Evolutionary conservation across 345 rosid species (phyloP), one percentile per base, ranked within the genome.

Genomic region (sweet orange (Citrus sinensis)): DNA sequence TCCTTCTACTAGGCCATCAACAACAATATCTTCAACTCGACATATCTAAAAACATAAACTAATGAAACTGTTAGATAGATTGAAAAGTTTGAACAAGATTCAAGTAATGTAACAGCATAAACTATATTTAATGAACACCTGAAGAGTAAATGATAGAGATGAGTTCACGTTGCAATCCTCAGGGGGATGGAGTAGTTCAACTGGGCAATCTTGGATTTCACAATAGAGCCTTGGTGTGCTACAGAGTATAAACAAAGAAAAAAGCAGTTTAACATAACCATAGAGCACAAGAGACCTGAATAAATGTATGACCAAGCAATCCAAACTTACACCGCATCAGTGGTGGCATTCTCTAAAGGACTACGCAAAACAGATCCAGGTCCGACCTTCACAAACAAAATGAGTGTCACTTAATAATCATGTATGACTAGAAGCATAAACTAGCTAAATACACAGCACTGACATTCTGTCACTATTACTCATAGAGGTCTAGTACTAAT

Each of bases 101-200:
- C 30, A 75, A 84, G 76, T 29, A 66, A 32, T 37, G 51, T 37
- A 75, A 78, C 39, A 73, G 56, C 25, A 75, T 30, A 73, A 78
- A 37, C 62, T 32, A 35, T 70, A 74, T 71, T 66, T 46, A 76
- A 37, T 76, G 74, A 82, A 73, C 82, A 95, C 98, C 98, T 97
- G 99, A 79, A 97, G 96, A 30, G 99, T 97, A 84, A 97, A 97
- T 59, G 99, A 86, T 74, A 97, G 85, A 71, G 99, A 93, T 37
- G 98, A 80, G 87, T 97, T 97, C 86, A 97, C 98, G 84, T 91
- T 97, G 96, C 99, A 97, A 85, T 97, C 99, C 82, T 97, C 99
- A 82, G 99, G 99, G 8, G 99, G 99, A 78, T 82, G 87, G 59
- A 97, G 88, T 24, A 97, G 85, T 86, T 97, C 99, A 74, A 80